Evolutionary conservation across 2,329 filamentous ascomycete genomes (phyloP).

Genomic region (Beauveria sp.): DNA sequence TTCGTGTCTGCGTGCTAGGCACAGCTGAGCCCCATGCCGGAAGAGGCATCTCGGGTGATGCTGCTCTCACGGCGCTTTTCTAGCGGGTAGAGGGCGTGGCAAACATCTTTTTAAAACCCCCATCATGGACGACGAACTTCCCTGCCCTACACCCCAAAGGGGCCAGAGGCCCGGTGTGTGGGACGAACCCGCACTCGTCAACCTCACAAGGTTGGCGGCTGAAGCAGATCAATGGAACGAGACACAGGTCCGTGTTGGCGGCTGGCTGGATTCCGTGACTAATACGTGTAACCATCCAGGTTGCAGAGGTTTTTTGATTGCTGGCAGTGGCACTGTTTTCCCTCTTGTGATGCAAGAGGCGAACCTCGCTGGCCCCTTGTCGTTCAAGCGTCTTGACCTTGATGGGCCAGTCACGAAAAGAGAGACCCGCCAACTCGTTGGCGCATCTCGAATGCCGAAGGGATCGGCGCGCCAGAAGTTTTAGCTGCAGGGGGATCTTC

Average conservation of each 20-base stretch:
- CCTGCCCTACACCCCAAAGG: too few relatives aligned
- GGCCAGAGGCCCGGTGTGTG: not conserved
- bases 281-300: constrained; percentile 4
- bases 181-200: not conserved
- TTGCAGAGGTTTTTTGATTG: not conserved
- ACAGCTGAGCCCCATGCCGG: not conserved
- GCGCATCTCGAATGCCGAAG: constrained; percentile 1
- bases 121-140: too few relatives aligned
- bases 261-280: not conserved
- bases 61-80: not conserved
- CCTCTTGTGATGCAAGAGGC: not conserved
- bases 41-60: not conserved
- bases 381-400: not conserved
- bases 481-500: not conserved
- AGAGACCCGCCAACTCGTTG: not conserved
- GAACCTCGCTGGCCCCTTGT: not conserved
- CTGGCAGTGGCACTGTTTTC: not conserved
- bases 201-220: constrained; percentile 6
- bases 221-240: not conserved
- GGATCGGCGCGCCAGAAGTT: not conserved
- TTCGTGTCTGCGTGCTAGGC: not conserved
- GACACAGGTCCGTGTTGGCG: not conserved
- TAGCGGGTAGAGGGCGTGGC: too few relatives aligned
- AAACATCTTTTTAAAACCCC: too few relatives aligned
- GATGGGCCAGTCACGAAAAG: not conserved